Conservation (phyloP, 495 filamentous ascomycete genomes). For the Hyaloscypha hepaticicola region DNA sequence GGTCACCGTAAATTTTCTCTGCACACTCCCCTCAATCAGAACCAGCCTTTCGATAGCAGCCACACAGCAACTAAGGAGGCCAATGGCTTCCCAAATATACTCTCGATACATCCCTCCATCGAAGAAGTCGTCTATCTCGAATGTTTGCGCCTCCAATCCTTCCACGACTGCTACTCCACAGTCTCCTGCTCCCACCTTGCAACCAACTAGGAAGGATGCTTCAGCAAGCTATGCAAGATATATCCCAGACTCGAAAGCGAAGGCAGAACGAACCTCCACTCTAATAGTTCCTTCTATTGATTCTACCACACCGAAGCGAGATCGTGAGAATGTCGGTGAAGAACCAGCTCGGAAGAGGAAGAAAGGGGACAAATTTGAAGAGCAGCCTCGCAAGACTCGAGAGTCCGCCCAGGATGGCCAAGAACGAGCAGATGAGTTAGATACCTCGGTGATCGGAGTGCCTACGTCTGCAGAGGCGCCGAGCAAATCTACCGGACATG, state of each 20-base stretch:
- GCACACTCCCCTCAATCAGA: not conserved
- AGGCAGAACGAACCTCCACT: not conserved
- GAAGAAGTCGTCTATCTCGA: conserved; percentile 20
- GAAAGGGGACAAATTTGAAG: conserved; percentile 6
- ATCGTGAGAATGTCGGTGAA: not conserved
- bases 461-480: not conserved
- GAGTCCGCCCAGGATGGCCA: not conserved
- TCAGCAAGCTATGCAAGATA: conserved; percentile 43
- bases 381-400: not conserved
- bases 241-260: conserved; percentile 39
- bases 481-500: no score
- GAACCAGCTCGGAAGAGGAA: not conserved
- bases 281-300: not conserved
- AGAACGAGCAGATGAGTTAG: not conserved
- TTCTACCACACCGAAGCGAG: not conserved
- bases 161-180: conserved; percentile 5
- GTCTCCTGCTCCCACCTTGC: not conserved
- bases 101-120: conserved; percentile 48
- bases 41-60: conserved; percentile 16
- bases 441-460: not conserved
- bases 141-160: not conserved
- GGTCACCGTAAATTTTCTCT: conserved; percentile 33
- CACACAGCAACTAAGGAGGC: not conserved
- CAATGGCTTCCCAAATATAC: conserved; percentile 47
- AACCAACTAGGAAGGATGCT: conserved; percentile 17